Percentiles rank a stretch among this genome's conserved stretches.
These are phyloP conservation scores for Maudiozyma pseudohumilis DNA, from an alignment of 805 yeast genomes.

Conservation along the genomic window DNA sequence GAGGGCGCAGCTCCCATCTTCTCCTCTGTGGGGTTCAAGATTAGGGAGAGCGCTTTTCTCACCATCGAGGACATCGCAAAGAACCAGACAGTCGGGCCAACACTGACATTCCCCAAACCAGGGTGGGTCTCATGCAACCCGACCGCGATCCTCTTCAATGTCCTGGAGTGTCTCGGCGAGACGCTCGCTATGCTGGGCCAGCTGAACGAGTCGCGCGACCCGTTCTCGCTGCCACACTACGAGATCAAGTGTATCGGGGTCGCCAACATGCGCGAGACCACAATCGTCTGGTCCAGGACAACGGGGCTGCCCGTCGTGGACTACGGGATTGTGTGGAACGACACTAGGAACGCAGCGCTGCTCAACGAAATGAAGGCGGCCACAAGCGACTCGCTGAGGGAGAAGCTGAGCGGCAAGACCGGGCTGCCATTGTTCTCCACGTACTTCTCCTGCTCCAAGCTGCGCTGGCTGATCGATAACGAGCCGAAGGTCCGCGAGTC, in stretches of 20 bases:
- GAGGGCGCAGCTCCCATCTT: slow-evolving; percentile 39
- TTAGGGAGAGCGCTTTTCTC: slow-evolving; percentile 46
- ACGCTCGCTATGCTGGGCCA: slow-evolving; percentile 48
- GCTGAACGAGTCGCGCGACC: slow-evolving; percentile 40
- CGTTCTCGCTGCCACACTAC: slow-evolving; percentile 41
- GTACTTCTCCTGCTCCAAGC: slow-evolving; percentile 83
- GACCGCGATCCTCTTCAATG: slow-evolving; percentile 59
- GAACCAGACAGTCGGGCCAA: slow-evolving; percentile 41
- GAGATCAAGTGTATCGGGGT: slow-evolving; percentile 70
- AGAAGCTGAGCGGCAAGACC: slow-evolving; percentile 49
- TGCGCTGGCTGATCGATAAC: slow-evolving; percentile 82
- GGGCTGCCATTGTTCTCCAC: slow-evolving; percentile 81
- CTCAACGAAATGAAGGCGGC: slow-evolving; percentile 52
- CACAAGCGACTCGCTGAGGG: slow-evolving; percentile 45
- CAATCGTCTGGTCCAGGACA: slow-evolving; percentile 73
- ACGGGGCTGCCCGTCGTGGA: slow-evolving; percentile 78
- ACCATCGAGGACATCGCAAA: slow-evolving; percentile 49
- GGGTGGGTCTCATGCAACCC: slow-evolving; percentile 97
- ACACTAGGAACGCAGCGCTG: slow-evolving; percentile 70
- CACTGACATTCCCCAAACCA: slow-evolving; percentile 67
- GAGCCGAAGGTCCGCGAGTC: slow-evolving; percentile 53
- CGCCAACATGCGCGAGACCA: slow-evolving; percentile 94
- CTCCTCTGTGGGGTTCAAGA: slow-evolving; percentile 66
- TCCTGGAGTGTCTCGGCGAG: slow-evolving; percentile 66
- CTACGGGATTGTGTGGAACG: slow-evolving; percentile 91